phyloP scores from a whole-genome alignment of 805 yeast genomes.

The Cyberlindnera americana region DNA sequence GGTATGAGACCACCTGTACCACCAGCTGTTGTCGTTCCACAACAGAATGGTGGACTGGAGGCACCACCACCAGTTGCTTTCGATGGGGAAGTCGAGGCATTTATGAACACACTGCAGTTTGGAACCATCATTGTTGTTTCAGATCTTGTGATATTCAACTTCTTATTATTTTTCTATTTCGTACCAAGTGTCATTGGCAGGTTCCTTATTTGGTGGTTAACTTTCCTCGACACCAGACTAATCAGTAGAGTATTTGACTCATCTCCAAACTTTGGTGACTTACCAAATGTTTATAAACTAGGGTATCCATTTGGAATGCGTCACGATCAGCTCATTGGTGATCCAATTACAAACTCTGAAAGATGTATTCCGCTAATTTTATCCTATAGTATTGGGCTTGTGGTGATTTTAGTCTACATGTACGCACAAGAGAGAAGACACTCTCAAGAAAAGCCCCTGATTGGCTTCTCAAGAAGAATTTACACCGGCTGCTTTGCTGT shows the following conservation, averaged over 20 bases:
- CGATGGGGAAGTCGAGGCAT: slow-evolving; percentile 17
- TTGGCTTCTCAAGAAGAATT: slow-evolving; percentile 46
- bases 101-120: slow-evolving; percentile 15
- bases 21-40: neutral
- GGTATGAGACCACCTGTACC: slow-evolving; percentile 1
- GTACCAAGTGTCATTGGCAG: slow-evolving; percentile 47
- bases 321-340: slow-evolving; percentile 21
- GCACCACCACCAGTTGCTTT: neutral
- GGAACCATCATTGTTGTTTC: slow-evolving; percentile 25
- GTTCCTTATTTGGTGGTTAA: slow-evolving; percentile 11
- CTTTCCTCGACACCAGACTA: neutral
- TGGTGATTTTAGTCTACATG: slow-evolving; percentile 31
- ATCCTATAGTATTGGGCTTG: slow-evolving; percentile 32
- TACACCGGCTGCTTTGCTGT: slow-evolving; percentile 53
- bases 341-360: slow-evolving; percentile 29
- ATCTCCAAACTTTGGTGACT: neutral
- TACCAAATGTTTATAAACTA: neutral
- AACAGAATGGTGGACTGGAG: neutral
- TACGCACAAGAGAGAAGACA: slow-evolving; percentile 20
- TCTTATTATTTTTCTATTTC: slow-evolving; percentile 41
- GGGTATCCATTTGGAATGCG: neutral
- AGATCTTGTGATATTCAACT: slow-evolving; percentile 30
- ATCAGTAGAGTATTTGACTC: neutral
- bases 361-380: no score
- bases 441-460: slow-evolving; percentile 40